Base-by-base conservation (phyloP, 202 grass and related monocot species). In the Alloteropsis angusta region DNA sequence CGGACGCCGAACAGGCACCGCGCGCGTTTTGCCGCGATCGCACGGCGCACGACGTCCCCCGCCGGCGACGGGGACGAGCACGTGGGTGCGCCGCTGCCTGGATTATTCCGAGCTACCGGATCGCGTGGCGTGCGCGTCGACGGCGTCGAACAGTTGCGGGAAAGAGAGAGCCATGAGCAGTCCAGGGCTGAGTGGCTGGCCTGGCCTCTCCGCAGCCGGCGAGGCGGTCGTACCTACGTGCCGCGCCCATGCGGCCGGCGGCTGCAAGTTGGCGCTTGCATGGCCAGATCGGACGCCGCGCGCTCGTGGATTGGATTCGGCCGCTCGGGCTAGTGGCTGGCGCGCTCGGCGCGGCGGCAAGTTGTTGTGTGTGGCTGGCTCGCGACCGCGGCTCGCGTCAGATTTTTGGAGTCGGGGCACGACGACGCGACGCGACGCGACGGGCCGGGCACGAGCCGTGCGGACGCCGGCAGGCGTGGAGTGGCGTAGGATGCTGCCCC, bases 381-480 rank as follows among this genome's bases (percentile, higher is more conserved):
- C 3, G 3, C 65, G 65, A 2, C 21, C 41, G 65, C 42, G 42
- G 23, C 28, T 19, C 39, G 23, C 25, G 73, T 46, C 39, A 14
- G 17, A 44, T 47, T 22, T 15, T 54, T 37, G 38, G 35, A 9
- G 3, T 8, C 30, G 6, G 28, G 28, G 13, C 28, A 30, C 28
- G 28, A 13, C 35, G n/a, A n/a, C n/a, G n/a, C n/a, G 13, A 13
- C 35, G 23, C 36, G 72, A 75, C 72, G 52, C 72, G 72, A 76
- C 55, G 54, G 17, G 41, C 9, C 17, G 73, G 4, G 73, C 42
- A 25, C 25, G 56, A 10, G 56, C 56, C 73, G 47, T 87, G 57
- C 28, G 16, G 23, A 17, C 9, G 73, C 85, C 35, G 79, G 73
- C 73, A 82, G 48, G 5, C 80, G n/a, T 35, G 42, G 65, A 69